Base-by-base conservation (phyloP, 225 moss, liverwort and hornwort genomes). In the Polytrichum formosum region DNA sequence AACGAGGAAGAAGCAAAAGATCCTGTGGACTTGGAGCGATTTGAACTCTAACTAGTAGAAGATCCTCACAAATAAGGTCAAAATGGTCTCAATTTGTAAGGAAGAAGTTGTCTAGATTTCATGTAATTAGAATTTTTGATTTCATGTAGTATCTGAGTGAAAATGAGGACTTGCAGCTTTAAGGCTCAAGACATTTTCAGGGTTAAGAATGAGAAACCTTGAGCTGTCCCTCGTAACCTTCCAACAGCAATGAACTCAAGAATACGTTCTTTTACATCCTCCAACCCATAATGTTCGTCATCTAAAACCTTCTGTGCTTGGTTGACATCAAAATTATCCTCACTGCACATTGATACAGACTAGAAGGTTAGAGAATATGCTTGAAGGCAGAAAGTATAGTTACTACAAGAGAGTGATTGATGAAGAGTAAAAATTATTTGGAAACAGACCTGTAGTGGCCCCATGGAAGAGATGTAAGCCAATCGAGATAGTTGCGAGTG, bases 231-330 rank as follows among this genome's bases (percentile, higher is more conserved):
- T 73, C 94, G 87, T 64, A 98, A 78, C 84, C 91, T 91, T 25
- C 97, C 94, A 68, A 98, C 92, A 64, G 97, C 97, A 82, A 98
- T 98, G 46, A 98, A 98, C 75, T 98, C 97, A 64, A 98, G 80
- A 65, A 98, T 98, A 23, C 94, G 91, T 78, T 95, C 95, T 77
- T 95, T 95, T 35, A 95, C 90, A 76, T 95, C 95, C 66, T 89
- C 83, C 74, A 95, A 72, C 23, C 95, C 95, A 71, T 95, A 95
- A 69, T 95, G 95, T 55, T 95, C 92, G 27, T 83, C 91, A 74
- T 95, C 95, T 72, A 95, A 77, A 59, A 95, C 86, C 75, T 80
- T 87, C 83, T 95, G 95, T 68, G 95, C 92, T 77, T 83, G 82
- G 54, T 81, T 77, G 0, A 95, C 95, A 76, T 95, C 89, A 68